A percentile compares a stretch with the other conserved stretches of the same genome.
These are phyloP conservation scores for Daldinia bambusicola DNA, from an alignment of 495 filamentous ascomycete species.

Conservation along the genomic window DNA sequence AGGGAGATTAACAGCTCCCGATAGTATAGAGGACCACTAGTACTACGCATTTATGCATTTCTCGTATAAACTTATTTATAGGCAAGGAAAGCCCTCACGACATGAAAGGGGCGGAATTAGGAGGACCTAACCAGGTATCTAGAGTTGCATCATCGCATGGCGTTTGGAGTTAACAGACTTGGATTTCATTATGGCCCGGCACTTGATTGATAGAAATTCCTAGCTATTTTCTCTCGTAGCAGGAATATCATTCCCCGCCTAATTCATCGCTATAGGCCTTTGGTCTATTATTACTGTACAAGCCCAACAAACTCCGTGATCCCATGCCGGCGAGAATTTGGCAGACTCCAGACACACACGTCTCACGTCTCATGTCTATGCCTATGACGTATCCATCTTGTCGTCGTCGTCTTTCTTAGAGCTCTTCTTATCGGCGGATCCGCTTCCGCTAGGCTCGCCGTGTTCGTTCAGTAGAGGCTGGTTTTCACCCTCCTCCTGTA, in stretches of 20 bases:
- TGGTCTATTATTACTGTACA: constrained; percentile 47
- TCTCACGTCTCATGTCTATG: constrained; percentile 52
- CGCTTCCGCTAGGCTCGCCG: constrained; percentile 70
- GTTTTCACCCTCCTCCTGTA: constrained; percentile 82
- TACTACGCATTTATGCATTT: not conserved
- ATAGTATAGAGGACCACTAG: constrained; percentile 33
- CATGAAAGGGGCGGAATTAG: constrained; percentile 18
- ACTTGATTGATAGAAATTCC: constrained; percentile 18
- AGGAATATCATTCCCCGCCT: constrained; percentile 25
- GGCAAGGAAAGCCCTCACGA: constrained; percentile 1
- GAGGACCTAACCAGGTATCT: constrained; percentile 9
- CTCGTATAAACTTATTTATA: constrained; percentile 14
- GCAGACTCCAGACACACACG: constrained; percentile 3
- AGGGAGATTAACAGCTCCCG: constrained; percentile 65
- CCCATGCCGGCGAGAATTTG: constrained; percentile 26
- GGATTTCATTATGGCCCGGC: constrained; percentile 9
- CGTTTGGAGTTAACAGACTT: constrained; percentile 42
- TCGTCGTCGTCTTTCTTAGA: constrained; percentile 76
- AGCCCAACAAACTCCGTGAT: constrained; percentile 36
- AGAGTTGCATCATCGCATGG: constrained; percentile 42
- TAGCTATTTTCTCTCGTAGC: constrained; percentile 6
- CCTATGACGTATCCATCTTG: constrained; percentile 87
- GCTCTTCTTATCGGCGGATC: constrained; percentile 61
- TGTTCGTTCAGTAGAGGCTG: constrained; percentile 71
- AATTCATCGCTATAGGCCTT: constrained; percentile 24